phyloP scores from a whole-genome alignment of 768 basidiomycete species.

The Suillus subluteus region DNA sequence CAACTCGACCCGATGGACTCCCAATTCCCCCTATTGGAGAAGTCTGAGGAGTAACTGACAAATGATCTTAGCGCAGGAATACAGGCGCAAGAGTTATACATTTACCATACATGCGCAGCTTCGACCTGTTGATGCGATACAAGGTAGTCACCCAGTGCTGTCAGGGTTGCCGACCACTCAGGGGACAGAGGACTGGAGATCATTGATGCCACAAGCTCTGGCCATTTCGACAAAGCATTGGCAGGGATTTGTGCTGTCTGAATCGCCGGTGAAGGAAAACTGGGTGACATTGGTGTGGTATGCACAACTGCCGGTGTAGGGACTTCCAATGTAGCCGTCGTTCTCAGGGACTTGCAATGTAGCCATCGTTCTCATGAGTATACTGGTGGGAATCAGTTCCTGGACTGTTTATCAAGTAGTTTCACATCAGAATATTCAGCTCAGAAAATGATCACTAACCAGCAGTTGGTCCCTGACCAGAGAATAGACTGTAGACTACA shows the following conservation, averaged over 20 bases:
- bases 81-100: conserved; percentile 14
- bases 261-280: conserved; percentile 51
- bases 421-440: conserved; percentile 10
- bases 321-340: too few relatives aligned
- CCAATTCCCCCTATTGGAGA: conserved; percentile 74
- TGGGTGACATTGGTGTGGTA: conserved; percentile 66
- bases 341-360: conserved; percentile 47
- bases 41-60: conserved; percentile 77
- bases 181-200: conserved; percentile 67
- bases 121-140: conserved; percentile 70
- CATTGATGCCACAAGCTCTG: conserved; percentile 85
- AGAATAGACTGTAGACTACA: conserved; percentile 80
- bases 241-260: conserved; percentile 53
- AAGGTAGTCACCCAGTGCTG: conserved; percentile 86
- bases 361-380: conserved; percentile 45
- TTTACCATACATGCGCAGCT: conserved; percentile 92
- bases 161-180: conserved; percentile 75
- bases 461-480: conserved; percentile 79
- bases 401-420: conserved; percentile 54
- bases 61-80: conserved; percentile 12
- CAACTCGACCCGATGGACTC: conserved; percentile 65
- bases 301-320: conserved; percentile 34
- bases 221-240: conserved; percentile 77
- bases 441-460: conserved; percentile 47
- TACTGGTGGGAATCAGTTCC: conserved; percentile 65